Conservation (phyloP, 768 basidiomycete species). For the Leccinum uliginosum region DNA sequence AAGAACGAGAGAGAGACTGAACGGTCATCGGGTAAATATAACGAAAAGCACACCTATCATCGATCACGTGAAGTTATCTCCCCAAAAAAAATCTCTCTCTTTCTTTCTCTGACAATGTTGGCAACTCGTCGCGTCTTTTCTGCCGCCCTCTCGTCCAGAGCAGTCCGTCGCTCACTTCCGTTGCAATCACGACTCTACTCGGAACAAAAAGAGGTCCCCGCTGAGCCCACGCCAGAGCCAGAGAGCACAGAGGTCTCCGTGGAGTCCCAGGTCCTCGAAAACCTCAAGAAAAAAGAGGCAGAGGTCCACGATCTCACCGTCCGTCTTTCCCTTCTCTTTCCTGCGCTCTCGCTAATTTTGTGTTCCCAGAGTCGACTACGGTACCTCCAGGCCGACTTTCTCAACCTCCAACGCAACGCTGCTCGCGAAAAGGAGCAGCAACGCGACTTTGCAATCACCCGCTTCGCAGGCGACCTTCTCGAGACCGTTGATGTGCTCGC, state of each 20-base stretch:
- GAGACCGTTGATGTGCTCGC: constrained; percentile 88
- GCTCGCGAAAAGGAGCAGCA: constrained; percentile 90
- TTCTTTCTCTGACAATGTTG: constrained; percentile 41
- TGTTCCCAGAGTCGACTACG: constrained; percentile 73
- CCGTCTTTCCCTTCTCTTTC: constrained; percentile 26
- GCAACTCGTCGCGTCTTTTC: constrained; percentile 52
- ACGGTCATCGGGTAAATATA: constrained; percentile 10
- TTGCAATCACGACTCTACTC: constrained; percentile 51
- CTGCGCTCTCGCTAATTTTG: constrained; percentile 5
- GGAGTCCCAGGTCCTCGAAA: constrained; percentile 37
- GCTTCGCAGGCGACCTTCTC: constrained; percentile 86
- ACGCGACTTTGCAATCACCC: constrained; percentile 87
- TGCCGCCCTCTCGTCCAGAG: constrained; percentile 49
- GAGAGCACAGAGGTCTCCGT: constrained; percentile 27
- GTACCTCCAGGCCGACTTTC: constrained; percentile 92
- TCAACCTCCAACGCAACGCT: constrained; percentile 91
- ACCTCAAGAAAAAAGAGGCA: constrained; percentile 76
- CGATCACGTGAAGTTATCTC: constrained; percentile 22
- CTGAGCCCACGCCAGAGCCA: constrained; percentile 15
- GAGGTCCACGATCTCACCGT: constrained; percentile 86
- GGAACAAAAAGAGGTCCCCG: constrained; percentile 35
- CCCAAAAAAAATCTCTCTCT: neutral
- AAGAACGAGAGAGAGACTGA: constrained; percentile 5
- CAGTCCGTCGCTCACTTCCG: constrained; percentile 36
- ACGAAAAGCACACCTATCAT: neutral